Conservation (phyloP, 1,139 yeast genomes). For the Lodderomyces beijingensis region DNA sequence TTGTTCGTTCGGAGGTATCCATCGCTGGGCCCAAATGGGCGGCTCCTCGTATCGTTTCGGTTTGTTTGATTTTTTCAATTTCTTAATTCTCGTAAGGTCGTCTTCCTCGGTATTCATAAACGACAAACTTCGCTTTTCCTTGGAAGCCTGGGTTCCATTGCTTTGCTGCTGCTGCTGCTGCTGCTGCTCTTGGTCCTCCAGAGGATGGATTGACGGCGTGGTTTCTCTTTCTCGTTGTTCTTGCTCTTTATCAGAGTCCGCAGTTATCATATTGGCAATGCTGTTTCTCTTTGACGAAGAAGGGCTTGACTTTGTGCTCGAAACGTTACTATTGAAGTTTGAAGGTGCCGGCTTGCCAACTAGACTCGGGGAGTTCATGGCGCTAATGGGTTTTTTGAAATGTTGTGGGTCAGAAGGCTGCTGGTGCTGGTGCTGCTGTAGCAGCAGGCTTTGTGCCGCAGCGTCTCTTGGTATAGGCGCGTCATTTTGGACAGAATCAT, state of each 20-base stretch:
- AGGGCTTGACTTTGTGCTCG: constrained; percentile 9
- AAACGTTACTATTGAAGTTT: constrained; percentile 5
- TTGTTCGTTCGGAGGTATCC: constrained; percentile 43
- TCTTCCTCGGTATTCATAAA: constrained; percentile 12
- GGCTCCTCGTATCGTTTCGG: constrained; percentile 64
- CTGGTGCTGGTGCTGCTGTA: constrained; percentile 2
- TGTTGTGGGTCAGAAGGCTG: neutral
- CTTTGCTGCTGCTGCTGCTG: constrained; percentile 1
- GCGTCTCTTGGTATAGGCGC: constrained; percentile 6
- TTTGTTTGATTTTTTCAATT: constrained; percentile 28
- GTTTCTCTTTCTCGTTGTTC: neutral
- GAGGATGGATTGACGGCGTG: neutral
- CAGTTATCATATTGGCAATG: constrained; percentile 39
- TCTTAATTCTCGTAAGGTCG: constrained; percentile 19
- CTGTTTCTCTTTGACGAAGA: constrained; percentile 30
- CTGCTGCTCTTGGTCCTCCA: neutral
- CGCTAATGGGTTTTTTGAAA: constrained; percentile 10
- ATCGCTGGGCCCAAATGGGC: constrained; percentile 83
- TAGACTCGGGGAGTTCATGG: constrained; percentile 7
- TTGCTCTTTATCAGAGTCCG: constrained; percentile 5
- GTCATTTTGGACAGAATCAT: constrained; percentile 15
- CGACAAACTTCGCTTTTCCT: no score
- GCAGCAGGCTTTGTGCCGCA: constrained; percentile 5
- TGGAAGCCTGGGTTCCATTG: no score
- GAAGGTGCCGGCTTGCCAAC: constrained; percentile 5